These are phyloP conservation scores for Butyriboletus appendiculatus DNA, from an alignment of 1,284 basidiomycete genomes.

Conservation along the genomic window DNA sequence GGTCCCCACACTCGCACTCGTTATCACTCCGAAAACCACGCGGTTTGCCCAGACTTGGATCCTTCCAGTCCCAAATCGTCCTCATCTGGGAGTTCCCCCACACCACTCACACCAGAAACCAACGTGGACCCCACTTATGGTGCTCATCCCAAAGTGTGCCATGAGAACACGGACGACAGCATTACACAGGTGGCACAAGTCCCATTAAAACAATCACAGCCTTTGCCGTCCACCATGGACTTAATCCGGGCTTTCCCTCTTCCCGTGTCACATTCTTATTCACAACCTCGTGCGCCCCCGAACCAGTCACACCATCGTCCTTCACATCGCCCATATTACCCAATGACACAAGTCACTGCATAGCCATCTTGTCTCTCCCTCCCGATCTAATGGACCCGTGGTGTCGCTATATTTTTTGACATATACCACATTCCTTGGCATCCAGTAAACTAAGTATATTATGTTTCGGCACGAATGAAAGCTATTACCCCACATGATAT, in stretches of 20 bases:
- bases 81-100: conserved; percentile 35
- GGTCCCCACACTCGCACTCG: conserved; percentile 23
- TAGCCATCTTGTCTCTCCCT: conserved; percentile 11
- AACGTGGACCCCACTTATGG: conserved; percentile 11
- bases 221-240: conserved; percentile 30
- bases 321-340: conserved; percentile 27
- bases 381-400: conserved; percentile 16
- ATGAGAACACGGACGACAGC: conserved; percentile 12
- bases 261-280: conserved; percentile 24
- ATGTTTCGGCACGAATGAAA: conserved; percentile 7
- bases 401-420: conserved; percentile 39
- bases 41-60: conserved; percentile 27
- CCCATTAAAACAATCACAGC: conserved; percentile 20
- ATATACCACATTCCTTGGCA: conserved; percentile 27
- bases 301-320: conserved; percentile 29
- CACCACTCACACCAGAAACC: conserved; percentile 32
- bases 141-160: conserved; percentile 20
- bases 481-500: background rate
- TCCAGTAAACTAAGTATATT: conserved; percentile 1
- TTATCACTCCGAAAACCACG: conserved; percentile 20
- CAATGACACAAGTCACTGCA: conserved; percentile 27
- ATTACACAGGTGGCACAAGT: conserved; percentile 5
- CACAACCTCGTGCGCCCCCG: conserved; percentile 21
- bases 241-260: conserved; percentile 35
- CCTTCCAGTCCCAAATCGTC: conserved; percentile 38